A percentile compares a stretch with the other conserved stretches of the same genome.
These are phyloP conservation scores for Aspergillus arachidicola DNA, from an alignment of 2,329 filamentous ascomycete species.

Conservation along the genomic window DNA sequence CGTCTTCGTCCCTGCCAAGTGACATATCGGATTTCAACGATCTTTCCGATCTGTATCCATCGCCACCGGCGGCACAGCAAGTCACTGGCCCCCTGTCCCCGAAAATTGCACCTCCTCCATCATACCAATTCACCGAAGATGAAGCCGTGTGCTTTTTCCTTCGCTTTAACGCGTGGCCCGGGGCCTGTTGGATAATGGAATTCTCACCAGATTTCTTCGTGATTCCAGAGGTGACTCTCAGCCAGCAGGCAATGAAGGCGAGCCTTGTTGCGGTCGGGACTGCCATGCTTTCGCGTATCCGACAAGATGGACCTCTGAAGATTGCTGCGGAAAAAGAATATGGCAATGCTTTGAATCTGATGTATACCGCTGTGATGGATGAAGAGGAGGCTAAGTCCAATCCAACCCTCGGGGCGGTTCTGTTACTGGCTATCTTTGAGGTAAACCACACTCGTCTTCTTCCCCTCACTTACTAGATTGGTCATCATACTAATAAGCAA, in stretches of 20 bases:
- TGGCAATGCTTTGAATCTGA: conserved; percentile 53
- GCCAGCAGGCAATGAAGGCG: conserved; percentile 41
- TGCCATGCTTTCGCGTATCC: conserved; percentile 60
- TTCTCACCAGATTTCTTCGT: conserved; percentile 26
- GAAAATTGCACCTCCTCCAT: conserved; percentile 28
- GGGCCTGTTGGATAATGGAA: conserved; percentile 28
- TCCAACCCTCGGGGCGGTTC: conserved; percentile 55
- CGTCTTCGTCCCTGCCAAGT: conserved; percentile 4
- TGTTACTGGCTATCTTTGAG: conserved; percentile 65
- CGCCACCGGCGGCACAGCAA: conserved; percentile 18
- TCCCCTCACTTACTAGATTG: neutral
- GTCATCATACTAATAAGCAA: conserved; percentile 6
- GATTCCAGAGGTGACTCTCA: conserved; percentile 22
- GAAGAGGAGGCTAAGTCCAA: conserved; percentile 39
- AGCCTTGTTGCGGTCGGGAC: conserved; percentile 62
- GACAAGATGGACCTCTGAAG: conserved; percentile 50
- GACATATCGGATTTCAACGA: conserved; percentile 22
- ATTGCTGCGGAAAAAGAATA: conserved; percentile 57
- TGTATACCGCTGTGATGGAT: conserved; percentile 37
- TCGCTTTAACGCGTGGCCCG: conserved; percentile 36
- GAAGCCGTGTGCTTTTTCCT: conserved; percentile 42
- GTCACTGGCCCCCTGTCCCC: conserved; percentile 8
- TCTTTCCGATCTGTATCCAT: conserved; percentile 18
- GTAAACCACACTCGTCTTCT: conserved; percentile 38
- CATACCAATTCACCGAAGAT: conserved; percentile 28